Conservation (phyloP, 495 filamentous ascomycete genomes). For the Aspergillus avenaceus region DNA sequence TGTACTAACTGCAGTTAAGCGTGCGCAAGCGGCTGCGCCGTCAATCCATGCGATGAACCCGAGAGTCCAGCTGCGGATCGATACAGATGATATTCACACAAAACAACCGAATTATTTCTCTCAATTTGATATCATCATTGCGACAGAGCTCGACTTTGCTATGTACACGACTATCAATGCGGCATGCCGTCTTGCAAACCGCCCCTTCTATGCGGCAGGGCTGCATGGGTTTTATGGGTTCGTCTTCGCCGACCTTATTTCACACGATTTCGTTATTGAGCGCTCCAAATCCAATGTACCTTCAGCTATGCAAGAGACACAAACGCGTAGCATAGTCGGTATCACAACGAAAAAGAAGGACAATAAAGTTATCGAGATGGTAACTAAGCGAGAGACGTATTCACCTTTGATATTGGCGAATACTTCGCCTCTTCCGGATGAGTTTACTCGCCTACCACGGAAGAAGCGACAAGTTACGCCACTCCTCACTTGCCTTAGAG, state of each 20-base stretch:
- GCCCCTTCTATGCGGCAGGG: conserved; percentile 83
- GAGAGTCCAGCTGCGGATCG: conserved; percentile 70
- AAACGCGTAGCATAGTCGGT: conserved; percentile 70
- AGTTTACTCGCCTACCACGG: conserved; percentile 60
- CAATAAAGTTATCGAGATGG: conserved; percentile 75
- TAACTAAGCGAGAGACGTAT: conserved; percentile 88
- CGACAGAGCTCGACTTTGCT: conserved; percentile 77
- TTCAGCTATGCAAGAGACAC: conserved; percentile 65
- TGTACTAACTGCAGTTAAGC: conserved; percentile 35
- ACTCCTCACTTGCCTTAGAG: conserved; percentile 74
- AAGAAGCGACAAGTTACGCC: conserved; percentile 73
- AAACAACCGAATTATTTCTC: conserved; percentile 70
- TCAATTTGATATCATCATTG: conserved; percentile 81
- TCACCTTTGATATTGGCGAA: conserved; percentile 76
- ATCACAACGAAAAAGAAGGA: conserved; percentile 69
- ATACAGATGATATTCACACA: conserved; percentile 57
- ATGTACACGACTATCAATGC: conserved; percentile 76
- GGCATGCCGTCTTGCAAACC: conserved; percentile 66
- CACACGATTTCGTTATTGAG: conserved; percentile 83
- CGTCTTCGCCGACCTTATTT: conserved; percentile 87
- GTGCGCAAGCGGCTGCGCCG: conserved; percentile 77
- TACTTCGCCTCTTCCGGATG: conserved; percentile 65
- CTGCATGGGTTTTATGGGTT: conserved; percentile 92
- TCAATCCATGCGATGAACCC: conserved; percentile 85
- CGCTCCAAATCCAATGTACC: conserved; percentile 72